Conservation (phyloP, 176 grass and related monocot species). For the Canna indica region DNA sequence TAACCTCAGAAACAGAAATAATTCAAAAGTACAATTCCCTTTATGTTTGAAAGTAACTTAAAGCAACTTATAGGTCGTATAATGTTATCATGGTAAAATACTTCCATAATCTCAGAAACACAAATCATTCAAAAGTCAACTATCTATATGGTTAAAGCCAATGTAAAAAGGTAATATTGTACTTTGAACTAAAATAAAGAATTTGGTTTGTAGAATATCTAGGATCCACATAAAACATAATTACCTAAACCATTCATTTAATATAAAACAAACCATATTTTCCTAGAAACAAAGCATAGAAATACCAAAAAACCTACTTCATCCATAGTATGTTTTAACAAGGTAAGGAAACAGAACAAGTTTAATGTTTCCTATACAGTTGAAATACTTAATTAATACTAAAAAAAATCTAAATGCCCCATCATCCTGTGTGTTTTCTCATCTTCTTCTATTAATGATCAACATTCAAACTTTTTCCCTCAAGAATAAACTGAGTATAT, state of each 20-base stretch:
- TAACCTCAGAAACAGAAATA: too few relatives aligned
- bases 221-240: not conserved
- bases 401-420: not conserved
- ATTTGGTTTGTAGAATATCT: not conserved
- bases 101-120: not conserved
- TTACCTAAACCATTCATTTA: not conserved
- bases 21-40: too few relatives aligned
- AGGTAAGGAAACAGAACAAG: too few relatives aligned
- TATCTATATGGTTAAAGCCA: not conserved
- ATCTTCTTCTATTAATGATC: not conserved
- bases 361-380: too few relatives aligned
- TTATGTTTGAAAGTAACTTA: conserved; percentile 9
- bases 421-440: not conserved
- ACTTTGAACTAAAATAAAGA: not conserved
- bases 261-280: not conserved
- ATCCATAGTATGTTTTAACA: too few relatives aligned
- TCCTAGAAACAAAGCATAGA: too few relatives aligned
- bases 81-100: not conserved
- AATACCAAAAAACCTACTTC: too few relatives aligned
- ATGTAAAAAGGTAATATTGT: not conserved
- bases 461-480: not conserved
- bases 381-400: too few relatives aligned
- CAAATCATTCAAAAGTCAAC: not conserved
- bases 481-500: not conserved
- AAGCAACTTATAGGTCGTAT: not conserved